Evolutionary conservation across 2,329 filamentous ascomycete species (phyloP), one percentile per base, ranked within the genome.

Genomic region (Karstenula rhodostoma): DNA sequence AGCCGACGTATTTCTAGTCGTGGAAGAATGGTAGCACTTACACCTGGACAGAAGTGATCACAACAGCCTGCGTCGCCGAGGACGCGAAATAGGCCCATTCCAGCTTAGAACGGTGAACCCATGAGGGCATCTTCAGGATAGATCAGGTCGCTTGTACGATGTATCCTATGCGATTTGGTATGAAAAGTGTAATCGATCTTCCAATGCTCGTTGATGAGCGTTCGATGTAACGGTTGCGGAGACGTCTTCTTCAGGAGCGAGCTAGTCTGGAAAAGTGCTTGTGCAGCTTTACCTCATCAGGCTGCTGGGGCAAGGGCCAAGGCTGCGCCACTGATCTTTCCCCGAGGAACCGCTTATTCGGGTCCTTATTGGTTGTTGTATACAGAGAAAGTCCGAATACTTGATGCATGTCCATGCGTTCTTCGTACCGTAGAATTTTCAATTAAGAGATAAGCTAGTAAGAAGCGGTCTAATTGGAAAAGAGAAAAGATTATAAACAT

Each of bases 71-170:
- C 13, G 46, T 37, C 2, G 62, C 62, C 9, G 65, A 60, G 8
- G 63, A 58, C 53, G 47, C 60, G 25, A 70, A 61, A 35, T 68
- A 68, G 10, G 49, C 33, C 63, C 57, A 64, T 62, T 69, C 65
- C 22, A 60, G 17, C 35, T 42, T 52, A 9, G 49, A 42, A 42
- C 13, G 33, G 9, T 35, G 49, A 15, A 43, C 7, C 49, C 49
- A 52, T 22, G 49, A 40, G 29, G 33, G 49, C 49, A 52, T 52
- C 29, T 37, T 19, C 29, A 22, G 15, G 15, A 40, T 40, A n/a
- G 17, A 40, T 6, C 37, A n/a, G 17, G 1, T 40, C 17, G 2
- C n/a, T 19, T 40, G 17, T 40, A 17, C n/a, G 37, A 40, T 15
- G 2, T n/a, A 8, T 17, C n/a, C 37, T n/a, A 40, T 19, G 37